A percentile compares a stretch with the other conserved stretches of the same genome.
Conservation (phyloP, 306 rosid species). For the Amphicarpaea edgeworthii region DNA sequence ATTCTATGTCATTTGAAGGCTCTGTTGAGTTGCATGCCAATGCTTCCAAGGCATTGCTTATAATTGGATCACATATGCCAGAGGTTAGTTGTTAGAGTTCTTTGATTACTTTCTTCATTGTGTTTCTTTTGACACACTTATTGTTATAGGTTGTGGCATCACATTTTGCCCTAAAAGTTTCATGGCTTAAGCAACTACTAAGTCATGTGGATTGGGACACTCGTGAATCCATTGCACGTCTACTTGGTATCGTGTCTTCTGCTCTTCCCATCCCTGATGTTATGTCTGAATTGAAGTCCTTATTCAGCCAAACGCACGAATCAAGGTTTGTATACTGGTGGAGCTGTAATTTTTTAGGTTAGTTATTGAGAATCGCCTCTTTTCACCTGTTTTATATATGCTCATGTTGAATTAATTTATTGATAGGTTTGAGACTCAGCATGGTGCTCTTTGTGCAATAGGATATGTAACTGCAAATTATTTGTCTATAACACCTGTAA, state of each 20-base stretch:
- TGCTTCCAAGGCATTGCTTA: conserved; percentile 85
- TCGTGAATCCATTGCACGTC: conserved; percentile 90
- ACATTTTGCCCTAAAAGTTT: conserved; percentile 67
- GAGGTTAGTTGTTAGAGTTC: conserved; percentile 63
- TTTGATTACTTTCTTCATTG: conserved; percentile 45
- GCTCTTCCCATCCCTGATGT: conserved; percentile 65
- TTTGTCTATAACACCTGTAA: conserved; percentile 75
- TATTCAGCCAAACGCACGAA: conserved; percentile 61
- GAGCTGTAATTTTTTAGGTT: conserved; percentile 24
- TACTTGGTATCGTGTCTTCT: conserved; percentile 94
- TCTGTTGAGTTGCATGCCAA: conserved; percentile 86
- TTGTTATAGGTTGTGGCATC: conserved; percentile 77
- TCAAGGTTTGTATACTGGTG: conserved; percentile 64
- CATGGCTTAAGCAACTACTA: conserved; percentile 83
- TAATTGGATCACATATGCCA: conserved; percentile 78
- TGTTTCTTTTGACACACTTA: conserved; percentile 45
- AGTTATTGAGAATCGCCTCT: neutral
- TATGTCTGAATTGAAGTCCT: conserved; percentile 67
- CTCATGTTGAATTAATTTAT: conserved; percentile 46
- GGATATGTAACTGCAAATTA: conserved; percentile 90
- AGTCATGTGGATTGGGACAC: conserved; percentile 89
- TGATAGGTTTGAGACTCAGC: conserved; percentile 88
- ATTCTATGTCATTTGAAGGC: conserved; percentile 89
- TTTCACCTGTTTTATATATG: conserved; percentile 27
- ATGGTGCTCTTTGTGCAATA: conserved; percentile 86